Evolutionary conservation across 2,329 filamentous ascomycete species (phyloP), one percentile per base, ranked within the genome.

Genomic region (Zarea fungicola): DNA sequence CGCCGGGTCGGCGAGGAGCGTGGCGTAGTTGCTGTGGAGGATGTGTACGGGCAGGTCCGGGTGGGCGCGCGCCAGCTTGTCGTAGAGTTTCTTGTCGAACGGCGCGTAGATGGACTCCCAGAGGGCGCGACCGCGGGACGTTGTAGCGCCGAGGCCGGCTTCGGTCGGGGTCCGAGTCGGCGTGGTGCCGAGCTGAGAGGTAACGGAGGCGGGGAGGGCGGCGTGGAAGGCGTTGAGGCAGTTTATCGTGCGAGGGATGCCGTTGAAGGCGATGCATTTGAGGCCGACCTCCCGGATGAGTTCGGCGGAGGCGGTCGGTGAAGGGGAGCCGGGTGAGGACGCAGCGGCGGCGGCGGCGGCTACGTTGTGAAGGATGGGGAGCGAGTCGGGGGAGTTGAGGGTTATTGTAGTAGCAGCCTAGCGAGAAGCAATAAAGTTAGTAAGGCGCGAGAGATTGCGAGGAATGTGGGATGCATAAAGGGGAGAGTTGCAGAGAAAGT

Each of bases 11-110:
- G 85, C 78, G 31, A 95, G 80, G 11, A 93, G 65, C 1, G 80
- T 80, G 0, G 83, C 83, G 63, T 95, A 95, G 62, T 92, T 84
- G 43, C 76, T 78, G 55, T 83, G 75, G 13, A 93, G 70, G 56
- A 95, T 93, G 60, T 89, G 83, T 3, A 91, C 85, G 0, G 89
- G 89, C 21, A 95, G 68, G 62, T 93, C 89, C 0, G 89, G 89
- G 62, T 95, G 89, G 10, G 84, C 82, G n/a, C 76, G 74, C 0
- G 80, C 85, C 1, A 95, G 79, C 66, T 85, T 88, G 43, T 74
- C 70, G 50, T 82, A 74, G 6, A 95, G 76, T 66, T 90, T 91
- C 13, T 70, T 70, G 61, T 87, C 83, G 57, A 90, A 85, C 3
- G 87, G 87, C 0, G 75, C 71, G 69, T 95, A 95, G 43, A 95